Conservation (phyloP, 345 rosid species). For the Moricandia arvensis region DNA sequence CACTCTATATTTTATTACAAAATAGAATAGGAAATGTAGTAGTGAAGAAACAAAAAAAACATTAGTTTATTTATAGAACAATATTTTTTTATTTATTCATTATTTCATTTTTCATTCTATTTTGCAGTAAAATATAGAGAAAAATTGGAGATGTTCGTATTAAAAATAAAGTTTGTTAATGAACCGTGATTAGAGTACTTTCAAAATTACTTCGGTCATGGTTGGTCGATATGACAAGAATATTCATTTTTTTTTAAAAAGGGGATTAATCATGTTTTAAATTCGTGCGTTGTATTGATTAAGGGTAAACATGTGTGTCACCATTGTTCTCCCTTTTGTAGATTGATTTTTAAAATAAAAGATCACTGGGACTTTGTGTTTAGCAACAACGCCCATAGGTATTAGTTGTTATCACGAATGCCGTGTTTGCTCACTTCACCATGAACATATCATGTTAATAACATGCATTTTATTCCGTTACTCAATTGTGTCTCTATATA, state of each 20-base stretch:
- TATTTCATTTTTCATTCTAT: no score
- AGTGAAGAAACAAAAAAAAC: no score
- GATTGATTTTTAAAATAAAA: conserved; percentile 7
- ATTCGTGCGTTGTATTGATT: neutral
- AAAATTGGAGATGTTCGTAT: no score
- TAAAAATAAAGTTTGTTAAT: neutral
- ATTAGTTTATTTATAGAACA: no score
- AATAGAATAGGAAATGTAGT: no score
- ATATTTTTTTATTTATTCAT: no score
- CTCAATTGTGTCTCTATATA: neutral
- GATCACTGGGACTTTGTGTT: conserved; percentile 9
- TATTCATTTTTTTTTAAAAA: neutral
- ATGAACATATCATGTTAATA: conserved; percentile 27
- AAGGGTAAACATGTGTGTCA: conserved; percentile 5
- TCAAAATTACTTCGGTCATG: neutral
- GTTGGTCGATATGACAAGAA: neutral
- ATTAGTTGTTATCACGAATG: conserved; percentile 26
- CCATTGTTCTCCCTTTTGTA: neutral
- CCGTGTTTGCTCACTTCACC: conserved; percentile 23
- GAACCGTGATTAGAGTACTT: neutral
- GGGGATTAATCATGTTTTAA: neutral
- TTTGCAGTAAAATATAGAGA: no score
- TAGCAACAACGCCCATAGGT: conserved; percentile 13
- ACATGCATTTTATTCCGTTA: conserved; percentile 15
- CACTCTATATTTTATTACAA: no score